These are phyloP conservation scores for Amanita pallidorosea DNA, from an alignment of 768 basidiomycete genomes.

Conservation along the genomic window DNA sequence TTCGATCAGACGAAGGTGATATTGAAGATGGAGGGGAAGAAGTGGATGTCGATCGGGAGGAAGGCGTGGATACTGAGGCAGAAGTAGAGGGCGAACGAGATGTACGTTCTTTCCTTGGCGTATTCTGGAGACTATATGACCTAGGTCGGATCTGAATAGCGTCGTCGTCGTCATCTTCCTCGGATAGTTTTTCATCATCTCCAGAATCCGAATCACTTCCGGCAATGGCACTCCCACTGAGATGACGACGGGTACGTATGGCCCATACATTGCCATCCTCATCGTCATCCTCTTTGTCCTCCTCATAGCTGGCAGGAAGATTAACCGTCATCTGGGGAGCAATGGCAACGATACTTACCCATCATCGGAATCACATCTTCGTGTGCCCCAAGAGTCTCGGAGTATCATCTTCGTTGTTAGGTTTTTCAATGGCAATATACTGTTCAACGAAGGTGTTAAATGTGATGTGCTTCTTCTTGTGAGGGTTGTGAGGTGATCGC, in stretches of 20 bases:
- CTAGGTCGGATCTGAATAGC: slow-evolving; percentile 53
- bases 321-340: not conserved
- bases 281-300: slow-evolving; percentile 53
- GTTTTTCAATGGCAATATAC: slow-evolving; percentile 84
- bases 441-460: slow-evolving; percentile 99
- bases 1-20: slow-evolving; percentile 6
- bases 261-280: slow-evolving; percentile 30
- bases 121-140: slow-evolving; percentile 12
- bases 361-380: slow-evolving; percentile 41
- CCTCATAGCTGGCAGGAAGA: slow-evolving; percentile 41
- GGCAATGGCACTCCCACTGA: slow-evolving; percentile 17
- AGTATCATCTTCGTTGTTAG: slow-evolving; percentile 27
- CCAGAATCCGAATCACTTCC: slow-evolving; percentile 29
- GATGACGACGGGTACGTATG: slow-evolving; percentile 6
- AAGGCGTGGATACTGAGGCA: slow-evolving; percentile 31
- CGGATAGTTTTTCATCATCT: slow-evolving; percentile 12
- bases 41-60: slow-evolving; percentile 10
- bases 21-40: slow-evolving; percentile 6
- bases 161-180: slow-evolving; percentile 32
- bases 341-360: slow-evolving; percentile 34
- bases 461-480: slow-evolving; percentile 81
- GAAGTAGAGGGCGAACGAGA: slow-evolving; percentile 32
- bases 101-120: slow-evolving; percentile 14
- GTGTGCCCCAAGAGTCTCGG: slow-evolving; percentile 4
- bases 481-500: slow-evolving; percentile 11